These are phyloP conservation scores for Suillus alpinus DNA, from an alignment of 768 basidiomycete genomes.

Conservation along the genomic window DNA sequence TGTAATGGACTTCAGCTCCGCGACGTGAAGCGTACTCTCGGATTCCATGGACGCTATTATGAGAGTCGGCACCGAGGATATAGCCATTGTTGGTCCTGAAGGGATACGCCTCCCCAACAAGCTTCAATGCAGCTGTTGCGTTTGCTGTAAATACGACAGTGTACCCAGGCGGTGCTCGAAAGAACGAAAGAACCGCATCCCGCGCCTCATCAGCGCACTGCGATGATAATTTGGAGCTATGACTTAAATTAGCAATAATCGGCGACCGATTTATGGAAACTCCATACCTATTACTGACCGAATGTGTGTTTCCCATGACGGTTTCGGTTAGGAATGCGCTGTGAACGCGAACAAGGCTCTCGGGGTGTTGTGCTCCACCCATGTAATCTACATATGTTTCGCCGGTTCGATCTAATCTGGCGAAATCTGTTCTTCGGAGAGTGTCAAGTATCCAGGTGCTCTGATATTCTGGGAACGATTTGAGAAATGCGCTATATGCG, in stretches of 20 bases:
- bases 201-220: slow-evolving; percentile 68
- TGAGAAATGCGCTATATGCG: slow-evolving; percentile 51
- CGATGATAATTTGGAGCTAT: slow-evolving; percentile 69
- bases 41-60: slow-evolving; percentile 84
- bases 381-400: slow-evolving; percentile 87
- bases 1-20: slow-evolving; percentile 60
- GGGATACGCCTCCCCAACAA: slow-evolving; percentile 79
- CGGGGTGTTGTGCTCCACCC: slow-evolving; percentile 80
- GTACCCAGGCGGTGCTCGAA: slow-evolving; percentile 72
- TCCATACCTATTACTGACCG: slow-evolving; percentile 71
- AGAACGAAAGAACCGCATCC: slow-evolving; percentile 70
- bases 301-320: slow-evolving; percentile 83
- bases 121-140: slow-evolving; percentile 74
- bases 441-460: slow-evolving; percentile 70
- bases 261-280: background rate
- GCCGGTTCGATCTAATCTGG: slow-evolving; percentile 53
- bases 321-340: slow-evolving; percentile 62
- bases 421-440: slow-evolving; percentile 61
- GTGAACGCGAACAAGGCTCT: slow-evolving; percentile 70
- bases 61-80: slow-evolving; percentile 74
- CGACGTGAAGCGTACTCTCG: slow-evolving; percentile 61
- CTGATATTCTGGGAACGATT: slow-evolving; percentile 51
- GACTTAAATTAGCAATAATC: background rate
- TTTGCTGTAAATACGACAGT: slow-evolving; percentile 82
- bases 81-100: slow-evolving; percentile 57